Evolutionary conservation across 768 basidiomycete genomes (phyloP).

Genomic region (Phanerochaete sordida): DNA sequence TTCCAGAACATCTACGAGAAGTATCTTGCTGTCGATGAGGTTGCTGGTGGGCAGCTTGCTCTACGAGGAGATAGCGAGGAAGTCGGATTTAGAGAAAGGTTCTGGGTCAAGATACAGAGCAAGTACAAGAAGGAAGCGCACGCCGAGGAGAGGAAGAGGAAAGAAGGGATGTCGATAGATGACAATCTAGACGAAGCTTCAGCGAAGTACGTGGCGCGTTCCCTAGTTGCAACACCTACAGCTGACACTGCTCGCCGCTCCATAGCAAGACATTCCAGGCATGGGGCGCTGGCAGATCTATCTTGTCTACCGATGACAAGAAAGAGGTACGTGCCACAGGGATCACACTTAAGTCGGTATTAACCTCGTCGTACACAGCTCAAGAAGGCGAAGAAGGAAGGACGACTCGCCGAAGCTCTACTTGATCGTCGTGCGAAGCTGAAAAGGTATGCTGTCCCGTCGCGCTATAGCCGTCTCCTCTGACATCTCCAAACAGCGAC

Average conservation of each 20-base stretch:
- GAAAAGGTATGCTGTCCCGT: constrained; percentile 53
- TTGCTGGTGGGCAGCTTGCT: constrained; percentile 76
- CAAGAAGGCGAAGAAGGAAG: constrained; percentile 75
- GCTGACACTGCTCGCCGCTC: constrained; percentile 1
- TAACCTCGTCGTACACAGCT: constrained; percentile 41
- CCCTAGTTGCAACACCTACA: background rate
- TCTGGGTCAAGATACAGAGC: constrained; percentile 86
- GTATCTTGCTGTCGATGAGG: constrained; percentile 81
- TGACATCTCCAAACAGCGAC: constrained; percentile 3
- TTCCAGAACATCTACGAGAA: constrained; percentile 90
- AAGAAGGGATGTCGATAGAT: constrained; percentile 33
- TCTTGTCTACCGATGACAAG: constrained; percentile 69
- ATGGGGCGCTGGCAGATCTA: constrained; percentile 77
- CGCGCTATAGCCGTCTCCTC: background rate
- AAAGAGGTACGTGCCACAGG: constrained; percentile 50
- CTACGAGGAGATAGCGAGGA: constrained; percentile 83
- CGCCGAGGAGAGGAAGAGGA: constrained; percentile 50
- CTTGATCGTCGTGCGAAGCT: constrained; percentile 79
- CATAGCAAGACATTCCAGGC: constrained; percentile 70
- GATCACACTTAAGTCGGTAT: constrained; percentile 5
- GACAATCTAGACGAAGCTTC: constrained; percentile 62
- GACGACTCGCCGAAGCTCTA: constrained; percentile 75
- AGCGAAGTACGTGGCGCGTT: constrained; percentile 57
- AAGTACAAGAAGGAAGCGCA: constrained; percentile 86
- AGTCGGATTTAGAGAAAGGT: constrained; percentile 82